A percentile compares a stretch with the other conserved stretches of the same genome.
Evolutionary conservation across 257 asterid species (phyloP).

Genomic region (Gentiana straminea): DNA sequence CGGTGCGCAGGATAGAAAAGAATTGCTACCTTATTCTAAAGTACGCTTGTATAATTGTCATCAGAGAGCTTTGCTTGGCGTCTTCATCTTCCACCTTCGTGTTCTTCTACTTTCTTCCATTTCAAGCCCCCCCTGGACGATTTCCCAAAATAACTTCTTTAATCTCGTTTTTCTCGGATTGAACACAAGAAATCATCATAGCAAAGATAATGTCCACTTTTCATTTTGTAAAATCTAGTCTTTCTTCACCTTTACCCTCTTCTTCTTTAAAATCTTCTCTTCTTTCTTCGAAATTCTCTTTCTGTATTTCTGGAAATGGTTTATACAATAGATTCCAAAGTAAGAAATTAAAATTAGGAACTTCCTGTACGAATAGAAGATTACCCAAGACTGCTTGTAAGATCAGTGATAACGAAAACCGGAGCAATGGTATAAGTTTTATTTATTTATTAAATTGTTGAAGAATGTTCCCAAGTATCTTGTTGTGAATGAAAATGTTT

Average conservation of each 20-base stretch:
- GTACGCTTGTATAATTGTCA: background rate
- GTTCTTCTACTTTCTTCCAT: background rate
- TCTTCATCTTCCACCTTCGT: background rate
- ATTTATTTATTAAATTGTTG: background rate
- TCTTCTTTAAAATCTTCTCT: conserved; percentile 15
- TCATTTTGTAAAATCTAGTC: conserved; percentile 38
- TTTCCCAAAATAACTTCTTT: background rate
- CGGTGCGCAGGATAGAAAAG: too few species aligned
- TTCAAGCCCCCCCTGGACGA: background rate
- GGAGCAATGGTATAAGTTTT: conserved; percentile 34
- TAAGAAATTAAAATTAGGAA: conserved; percentile 19
- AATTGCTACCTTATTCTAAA: background rate
- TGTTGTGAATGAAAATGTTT: background rate
- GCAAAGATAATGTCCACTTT: conserved; percentile 38
- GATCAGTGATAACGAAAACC: conserved; percentile 34
- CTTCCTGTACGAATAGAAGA: conserved; percentile 15
- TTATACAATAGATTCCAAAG: conserved; percentile 19
- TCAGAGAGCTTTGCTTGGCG: background rate
- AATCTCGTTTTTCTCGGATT: background rate
- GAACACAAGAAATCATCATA: background rate
- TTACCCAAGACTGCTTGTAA: conserved; percentile 38
- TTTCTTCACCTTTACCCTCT: conserved; percentile 16
- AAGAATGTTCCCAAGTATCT: background rate
- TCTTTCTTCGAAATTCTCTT: conserved; percentile 3
- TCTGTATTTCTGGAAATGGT: conserved; percentile 8